Evolutionary conservation across 192 early-diverging fungal species (phyloP).

Genomic region (Mortierella claussenii): DNA sequence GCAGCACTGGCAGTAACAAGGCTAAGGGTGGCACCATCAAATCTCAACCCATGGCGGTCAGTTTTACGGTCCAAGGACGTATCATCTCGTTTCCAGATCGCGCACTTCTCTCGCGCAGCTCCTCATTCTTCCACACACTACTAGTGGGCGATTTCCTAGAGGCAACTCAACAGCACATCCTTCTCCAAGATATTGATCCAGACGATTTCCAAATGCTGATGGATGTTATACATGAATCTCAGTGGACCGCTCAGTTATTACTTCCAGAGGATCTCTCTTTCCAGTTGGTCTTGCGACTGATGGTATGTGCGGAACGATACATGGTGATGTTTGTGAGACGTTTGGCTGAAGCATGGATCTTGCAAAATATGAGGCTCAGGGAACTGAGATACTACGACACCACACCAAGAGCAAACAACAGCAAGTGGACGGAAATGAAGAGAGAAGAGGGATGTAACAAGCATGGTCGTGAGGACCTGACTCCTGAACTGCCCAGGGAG

Average conservation of each 20-base stretch:
- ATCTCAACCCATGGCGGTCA: neutral
- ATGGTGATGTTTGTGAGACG: slow-evolving; percentile 29
- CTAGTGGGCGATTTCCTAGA: slow-evolving; percentile 25
- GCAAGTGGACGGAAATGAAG: neutral
- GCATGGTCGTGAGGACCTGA: neutral
- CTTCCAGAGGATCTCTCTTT: slow-evolving; percentile 39
- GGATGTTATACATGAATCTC: slow-evolving; percentile 26
- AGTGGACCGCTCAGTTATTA: slow-evolving; percentile 9
- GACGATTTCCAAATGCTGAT: slow-evolving; percentile 32
- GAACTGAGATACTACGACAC: slow-evolving; percentile 18
- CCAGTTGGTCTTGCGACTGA: slow-evolving; percentile 21
- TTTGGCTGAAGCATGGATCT: slow-evolving; percentile 34
- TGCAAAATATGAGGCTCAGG: neutral
- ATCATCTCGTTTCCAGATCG: slow-evolving; percentile 25
- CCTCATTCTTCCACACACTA: slow-evolving; percentile 24
- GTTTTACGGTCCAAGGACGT: slow-evolving; percentile 24
- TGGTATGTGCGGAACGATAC: slow-evolving; percentile 37
- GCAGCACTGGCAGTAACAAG: neutral
- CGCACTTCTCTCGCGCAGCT: slow-evolving; percentile 6
- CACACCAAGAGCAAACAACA: neutral
- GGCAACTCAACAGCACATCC: slow-evolving; percentile 21
- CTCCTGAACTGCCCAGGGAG: neutral
- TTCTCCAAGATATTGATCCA: slow-evolving; percentile 20
- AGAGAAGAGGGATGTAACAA: neutral
- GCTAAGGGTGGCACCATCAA: neutral